Percentiles rank a stretch among this genome's conserved stretches.
Evolutionary conservation across 441 rosid species (phyloP).

Genomic region (Adansonia rubrostipa): DNA sequence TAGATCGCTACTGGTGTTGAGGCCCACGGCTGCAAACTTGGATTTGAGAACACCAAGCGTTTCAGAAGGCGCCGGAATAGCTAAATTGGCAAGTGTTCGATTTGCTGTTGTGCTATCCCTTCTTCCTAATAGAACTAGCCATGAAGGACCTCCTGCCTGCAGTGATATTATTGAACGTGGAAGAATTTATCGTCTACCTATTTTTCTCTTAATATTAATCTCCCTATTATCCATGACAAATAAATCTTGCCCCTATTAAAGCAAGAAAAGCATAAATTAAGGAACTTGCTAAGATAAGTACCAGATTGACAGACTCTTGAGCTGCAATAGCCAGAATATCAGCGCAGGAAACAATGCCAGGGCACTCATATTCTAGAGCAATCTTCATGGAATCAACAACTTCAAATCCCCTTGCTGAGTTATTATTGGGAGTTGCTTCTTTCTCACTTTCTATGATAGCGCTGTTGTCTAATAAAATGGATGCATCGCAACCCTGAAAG

Average conservation of each 20-base stretch:
- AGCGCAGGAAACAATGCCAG: constrained; percentile 51
- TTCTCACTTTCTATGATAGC: constrained; percentile 55
- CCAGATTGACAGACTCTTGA: constrained; percentile 47
- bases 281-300: constrained; percentile 22
- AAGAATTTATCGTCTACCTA: background rate
- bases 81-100: constrained; percentile 33
- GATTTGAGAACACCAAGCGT: constrained; percentile 39
- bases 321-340: constrained; percentile 57
- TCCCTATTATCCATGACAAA: too few relatives aligned
- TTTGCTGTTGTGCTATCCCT: constrained; percentile 54
- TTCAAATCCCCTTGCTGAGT: constrained; percentile 46
- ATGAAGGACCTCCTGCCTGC: constrained; percentile 51
- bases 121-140: constrained; percentile 60
- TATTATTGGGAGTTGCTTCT: constrained; percentile 41
- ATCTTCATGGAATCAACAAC: constrained; percentile 50
- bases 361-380: constrained; percentile 49
- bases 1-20: constrained; percentile 47
- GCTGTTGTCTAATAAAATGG: constrained; percentile 56
- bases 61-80: constrained; percentile 42
- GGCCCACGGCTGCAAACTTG: constrained; percentile 50
- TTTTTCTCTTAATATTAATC: too few relatives aligned
- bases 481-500: constrained; percentile 47
- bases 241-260: too few relatives aligned
- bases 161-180: background rate
- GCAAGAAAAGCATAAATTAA: background rate